Base-by-base conservation (phyloP, 2,329 filamentous ascomycete species). In the Trichoderma sp. region DNA sequence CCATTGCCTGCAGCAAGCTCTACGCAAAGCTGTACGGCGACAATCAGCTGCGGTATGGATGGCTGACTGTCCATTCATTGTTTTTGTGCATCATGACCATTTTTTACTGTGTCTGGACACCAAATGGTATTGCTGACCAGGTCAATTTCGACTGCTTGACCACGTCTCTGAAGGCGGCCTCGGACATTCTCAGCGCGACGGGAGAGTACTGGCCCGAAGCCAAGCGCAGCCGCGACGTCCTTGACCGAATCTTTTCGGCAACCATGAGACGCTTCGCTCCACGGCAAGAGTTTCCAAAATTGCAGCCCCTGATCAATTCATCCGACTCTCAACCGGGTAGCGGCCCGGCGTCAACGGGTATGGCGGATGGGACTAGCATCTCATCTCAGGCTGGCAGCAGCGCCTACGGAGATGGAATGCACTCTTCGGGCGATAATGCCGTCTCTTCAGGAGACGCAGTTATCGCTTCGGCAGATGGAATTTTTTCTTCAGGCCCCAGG, bases 131-230 rank as follows among this genome's bases (percentile, higher is more conserved):
- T 37, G 29, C 57, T 13, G 59, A 61, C 13, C 56, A 67, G 13
- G 57, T 67, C 19, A 59, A 67, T 27, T 67, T 60, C 9, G 65
- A 67, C 10, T 52, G 48, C 22, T 29, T 61, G 22, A 79, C 81
- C 68, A 75, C 74, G 0, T 80, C 83, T 27, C 71, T 84, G 12
- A 78, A 78, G 25, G 77, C 79, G 1, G 76, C 81, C 0, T 73
- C 83, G 12, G 83, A 82, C 15, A 78, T 86, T 0, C 73, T 86
- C 2, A 84, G 84, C 42, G 84, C 84, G 2, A 80, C 80, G 3
- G 84, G 82, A 1, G 84, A 85, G 67, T 80, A 86, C 67, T 86
- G 84, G 83, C 76, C 79, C 0, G 83, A 83, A 5, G 84, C 83
- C 0, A 83, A 82, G 67, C 76, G 79, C 13, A 80, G 80, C 54